These are phyloP conservation scores for Corinectria fuckeliana DNA, from an alignment of 2,329 filamentous ascomycete genomes.

Conservation along the genomic window DNA sequence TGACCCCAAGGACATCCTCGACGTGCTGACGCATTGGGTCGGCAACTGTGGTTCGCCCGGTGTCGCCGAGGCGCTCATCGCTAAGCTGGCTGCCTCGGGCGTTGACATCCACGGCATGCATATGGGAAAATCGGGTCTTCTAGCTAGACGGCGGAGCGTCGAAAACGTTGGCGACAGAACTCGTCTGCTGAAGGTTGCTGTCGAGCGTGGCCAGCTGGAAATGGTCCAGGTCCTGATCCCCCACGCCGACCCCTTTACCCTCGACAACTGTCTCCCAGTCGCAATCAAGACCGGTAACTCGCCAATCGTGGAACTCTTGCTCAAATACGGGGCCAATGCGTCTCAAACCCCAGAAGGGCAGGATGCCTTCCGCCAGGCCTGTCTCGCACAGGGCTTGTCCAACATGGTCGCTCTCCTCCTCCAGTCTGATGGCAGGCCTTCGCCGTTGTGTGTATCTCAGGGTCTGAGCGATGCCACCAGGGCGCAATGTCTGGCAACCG, in stretches of 20 bases:
- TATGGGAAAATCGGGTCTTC: slow-evolving; percentile 55
- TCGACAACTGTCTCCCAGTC: slow-evolving; percentile 57
- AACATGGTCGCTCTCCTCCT: slow-evolving; percentile 57
- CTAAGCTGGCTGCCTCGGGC: slow-evolving; percentile 55
- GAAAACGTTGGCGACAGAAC: slow-evolving; percentile 57
- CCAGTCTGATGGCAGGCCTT: slow-evolving; percentile 55
- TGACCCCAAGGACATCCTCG: slow-evolving; percentile 60
- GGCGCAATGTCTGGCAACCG: slow-evolving; percentile 57
- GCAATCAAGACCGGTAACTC: slow-evolving; percentile 55
- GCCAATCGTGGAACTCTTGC: slow-evolving; percentile 53
- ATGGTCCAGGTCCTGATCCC: slow-evolving; percentile 62
- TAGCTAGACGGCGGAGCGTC: slow-evolving; percentile 57
- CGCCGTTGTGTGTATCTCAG: slow-evolving; percentile 52
- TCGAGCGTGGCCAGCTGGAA: slow-evolving; percentile 56
- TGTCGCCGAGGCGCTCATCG: slow-evolving; percentile 62
- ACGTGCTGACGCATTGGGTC: slow-evolving; percentile 57
- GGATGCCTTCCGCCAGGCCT: slow-evolving; percentile 60
- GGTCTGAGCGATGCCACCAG: slow-evolving; percentile 59
- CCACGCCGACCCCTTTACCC: slow-evolving; percentile 56
- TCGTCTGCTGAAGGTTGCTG: slow-evolving; percentile 57
- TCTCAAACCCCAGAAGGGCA: slow-evolving; percentile 56
- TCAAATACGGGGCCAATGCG: slow-evolving; percentile 58
- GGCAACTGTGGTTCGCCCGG: slow-evolving; percentile 57
- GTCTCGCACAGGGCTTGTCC: slow-evolving; percentile 52
- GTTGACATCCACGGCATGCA: slow-evolving; percentile 57